phyloP scores from a whole-genome alignment of 495 filamentous ascomycete genomes.

The Xylaria venustula region DNA sequence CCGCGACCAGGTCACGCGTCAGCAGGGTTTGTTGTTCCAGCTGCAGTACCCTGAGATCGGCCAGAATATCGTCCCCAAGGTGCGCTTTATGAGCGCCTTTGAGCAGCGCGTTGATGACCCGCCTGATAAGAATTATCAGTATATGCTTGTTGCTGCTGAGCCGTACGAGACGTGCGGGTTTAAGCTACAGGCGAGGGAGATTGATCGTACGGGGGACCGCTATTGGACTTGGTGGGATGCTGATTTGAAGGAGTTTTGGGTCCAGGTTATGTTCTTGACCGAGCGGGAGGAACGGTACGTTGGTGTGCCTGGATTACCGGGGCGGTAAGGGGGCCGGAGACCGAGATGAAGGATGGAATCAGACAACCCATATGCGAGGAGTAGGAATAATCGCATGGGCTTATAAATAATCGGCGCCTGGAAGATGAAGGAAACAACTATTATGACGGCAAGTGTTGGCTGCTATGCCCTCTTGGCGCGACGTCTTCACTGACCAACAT shows the following conservation, averaged over 20 bases:
- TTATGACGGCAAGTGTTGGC: too few species aligned
- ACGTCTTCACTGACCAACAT: too few species aligned
- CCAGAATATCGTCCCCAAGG: slow-evolving; percentile 69
- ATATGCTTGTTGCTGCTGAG: slow-evolving; percentile 91
- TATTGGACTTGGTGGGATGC: slow-evolving; percentile 96
- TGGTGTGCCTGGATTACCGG: slow-evolving; percentile 83
- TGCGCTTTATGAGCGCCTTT: slow-evolving; percentile 96
- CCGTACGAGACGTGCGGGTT: slow-evolving; percentile 97
- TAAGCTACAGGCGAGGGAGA: slow-evolving; percentile 91
- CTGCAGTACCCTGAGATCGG: slow-evolving; percentile 93
- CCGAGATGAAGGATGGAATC: background rate
- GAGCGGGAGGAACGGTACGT: slow-evolving; percentile 95
- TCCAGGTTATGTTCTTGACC: slow-evolving; percentile 99
- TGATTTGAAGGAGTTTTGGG: slow-evolving; percentile 96
- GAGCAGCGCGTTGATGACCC: slow-evolving; percentile 94
- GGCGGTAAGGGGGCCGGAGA: slow-evolving; percentile 17
- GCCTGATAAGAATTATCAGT: slow-evolving; percentile 93
- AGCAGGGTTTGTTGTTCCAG: slow-evolving; percentile 90
- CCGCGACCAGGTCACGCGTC: slow-evolving; percentile 83
- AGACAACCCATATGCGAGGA: background rate
- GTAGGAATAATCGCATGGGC: too few species aligned
- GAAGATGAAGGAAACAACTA: too few species aligned
- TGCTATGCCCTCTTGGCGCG: too few species aligned
- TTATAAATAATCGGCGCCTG: too few species aligned
- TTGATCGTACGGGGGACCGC: slow-evolving; percentile 81